Percentiles rank a stretch among this genome's conserved stretches.
Conservation (phyloP, 306 rosid genomes). For the Ochetophila trinervis region DNA sequence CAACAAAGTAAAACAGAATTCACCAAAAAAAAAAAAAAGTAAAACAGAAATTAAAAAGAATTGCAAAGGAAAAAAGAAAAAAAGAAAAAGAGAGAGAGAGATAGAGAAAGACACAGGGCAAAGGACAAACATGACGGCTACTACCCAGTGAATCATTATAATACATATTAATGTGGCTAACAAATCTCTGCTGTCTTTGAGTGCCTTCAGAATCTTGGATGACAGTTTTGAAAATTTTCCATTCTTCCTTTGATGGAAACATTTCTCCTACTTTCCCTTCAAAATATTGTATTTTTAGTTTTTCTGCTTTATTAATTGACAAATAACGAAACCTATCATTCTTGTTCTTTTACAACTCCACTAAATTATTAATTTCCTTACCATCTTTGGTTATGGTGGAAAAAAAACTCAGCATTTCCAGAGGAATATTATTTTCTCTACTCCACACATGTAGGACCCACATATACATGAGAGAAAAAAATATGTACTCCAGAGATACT, state of each 20-base stretch:
- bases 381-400: too few relatives aligned
- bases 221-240: conserved; percentile 6
- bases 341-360: too few relatives aligned
- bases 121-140: conserved; percentile 17
- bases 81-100: background rate
- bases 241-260: background rate
- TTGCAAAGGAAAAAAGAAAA: background rate
- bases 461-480: too few relatives aligned
- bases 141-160: conserved; percentile 4
- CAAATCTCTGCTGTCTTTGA: conserved; percentile 30
- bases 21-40: background rate
- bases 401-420: too few relatives aligned
- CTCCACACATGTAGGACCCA: too few relatives aligned
- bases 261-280: background rate
- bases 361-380: too few relatives aligned
- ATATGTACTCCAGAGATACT: too few relatives aligned
- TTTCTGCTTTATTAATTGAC: background rate
- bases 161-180: background rate
- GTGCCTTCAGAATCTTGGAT: conserved; percentile 31
- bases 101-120: background rate
- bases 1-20: background rate
- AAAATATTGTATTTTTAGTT: too few relatives aligned
- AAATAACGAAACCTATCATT: background rate
- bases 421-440: too few relatives aligned
- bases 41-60: background rate